phyloP scores from a whole-genome alignment of 2,329 filamentous ascomycete genomes.

The Diaporthe citri region DNA sequence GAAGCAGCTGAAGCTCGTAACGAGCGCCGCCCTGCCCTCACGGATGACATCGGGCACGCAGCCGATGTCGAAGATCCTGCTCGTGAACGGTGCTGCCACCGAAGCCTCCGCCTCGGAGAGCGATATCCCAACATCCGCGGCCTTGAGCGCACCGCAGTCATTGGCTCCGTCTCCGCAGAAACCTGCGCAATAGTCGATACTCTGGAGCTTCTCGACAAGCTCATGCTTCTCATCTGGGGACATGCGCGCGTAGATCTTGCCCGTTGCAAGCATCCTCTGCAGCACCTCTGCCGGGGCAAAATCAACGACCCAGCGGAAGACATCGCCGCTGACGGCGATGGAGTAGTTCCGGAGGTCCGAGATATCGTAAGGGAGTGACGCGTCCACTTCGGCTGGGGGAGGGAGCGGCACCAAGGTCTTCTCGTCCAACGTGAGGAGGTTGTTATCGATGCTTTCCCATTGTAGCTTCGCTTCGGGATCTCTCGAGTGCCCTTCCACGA shows the following conservation, averaged over 20 bases:
- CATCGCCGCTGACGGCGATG: conserved; percentile 89
- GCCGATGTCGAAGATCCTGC: conserved; percentile 93
- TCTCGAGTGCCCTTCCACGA: conserved; percentile 81
- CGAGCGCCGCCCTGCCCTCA: conserved; percentile 93
- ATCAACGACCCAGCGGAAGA: conserved; percentile 97
- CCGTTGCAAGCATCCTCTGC: conserved; percentile 86
- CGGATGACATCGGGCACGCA: conserved; percentile 94
- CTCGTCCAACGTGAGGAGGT: conserved; percentile 80
- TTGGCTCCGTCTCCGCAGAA: conserved; percentile 99
- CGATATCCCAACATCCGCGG: conserved; percentile 96
- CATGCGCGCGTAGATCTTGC: conserved; percentile 97
- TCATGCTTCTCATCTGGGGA: conserved; percentile 99
- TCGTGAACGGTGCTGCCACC: conserved; percentile 98
- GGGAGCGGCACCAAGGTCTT: conserved; percentile 82
- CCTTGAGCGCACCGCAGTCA: conserved; percentile 96
- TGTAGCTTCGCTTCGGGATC: conserved; percentile 79
- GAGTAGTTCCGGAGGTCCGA: conserved; percentile 87
- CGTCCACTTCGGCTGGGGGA: conserved; percentile 78
- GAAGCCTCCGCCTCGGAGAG: conserved; percentile 97
- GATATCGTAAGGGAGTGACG: conserved; percentile 87
- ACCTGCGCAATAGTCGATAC: conserved; percentile 92
- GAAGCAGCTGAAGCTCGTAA: conserved; percentile 99
- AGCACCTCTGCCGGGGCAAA: conserved; percentile 86
- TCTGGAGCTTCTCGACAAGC: conserved; percentile 95
- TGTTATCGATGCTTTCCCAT: conserved; percentile 97